Base-by-base conservation (phyloP, 1,284 basidiomycete genomes). In the Rhodotorula sp. region DNA sequence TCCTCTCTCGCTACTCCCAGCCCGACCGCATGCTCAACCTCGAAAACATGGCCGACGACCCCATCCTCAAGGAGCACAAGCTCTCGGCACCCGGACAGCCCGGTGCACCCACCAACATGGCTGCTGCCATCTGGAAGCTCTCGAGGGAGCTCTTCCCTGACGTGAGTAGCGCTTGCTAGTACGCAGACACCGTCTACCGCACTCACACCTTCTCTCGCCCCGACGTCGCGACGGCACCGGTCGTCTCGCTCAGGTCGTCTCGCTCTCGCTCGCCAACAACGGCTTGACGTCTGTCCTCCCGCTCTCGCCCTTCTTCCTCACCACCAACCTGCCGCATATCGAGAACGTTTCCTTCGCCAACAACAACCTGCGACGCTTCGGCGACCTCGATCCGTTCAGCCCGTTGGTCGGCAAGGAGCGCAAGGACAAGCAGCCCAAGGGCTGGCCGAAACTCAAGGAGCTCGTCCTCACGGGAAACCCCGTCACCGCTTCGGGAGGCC, bases 51-150 rank as follows among this genome's bases (percentile, higher is more conserved):
- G 82, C 86, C 61, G 87, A 90, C 46, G 92, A 95, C 79, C 86
- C 88, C 54, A 82, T 89, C 58, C 82, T 94, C 69, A 87, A 85
- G 79, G 88, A 87, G 78, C 82, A 89, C 77, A 85, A 87, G 56
- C 82, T 94, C 58, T 79, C 84, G 42, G 85, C 89, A 4, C 90
- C 91, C 14, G 90, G 90, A n/a, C 81, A 84, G 44, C 86, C 87
- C 34, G 84, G 85, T 2, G 85, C 88, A 49, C 84, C 85, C 21
- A 80, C 82, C 50, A 87, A 86, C 74, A 89, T 92, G 77, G 87
- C 89, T 2, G 87, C 89, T 12, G 92, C 92, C 41, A 87, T 94
- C 52, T 92, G 92, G 84, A 95, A 94, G 82, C 84, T 94, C 25
- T 91, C 91, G 13, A 85, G 87, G 41, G 86, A 90, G 77, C 86